phyloP scores from a whole-genome alignment of 2,329 filamentous ascomycete genomes.

The Pleoardoris graminearum region DNA sequence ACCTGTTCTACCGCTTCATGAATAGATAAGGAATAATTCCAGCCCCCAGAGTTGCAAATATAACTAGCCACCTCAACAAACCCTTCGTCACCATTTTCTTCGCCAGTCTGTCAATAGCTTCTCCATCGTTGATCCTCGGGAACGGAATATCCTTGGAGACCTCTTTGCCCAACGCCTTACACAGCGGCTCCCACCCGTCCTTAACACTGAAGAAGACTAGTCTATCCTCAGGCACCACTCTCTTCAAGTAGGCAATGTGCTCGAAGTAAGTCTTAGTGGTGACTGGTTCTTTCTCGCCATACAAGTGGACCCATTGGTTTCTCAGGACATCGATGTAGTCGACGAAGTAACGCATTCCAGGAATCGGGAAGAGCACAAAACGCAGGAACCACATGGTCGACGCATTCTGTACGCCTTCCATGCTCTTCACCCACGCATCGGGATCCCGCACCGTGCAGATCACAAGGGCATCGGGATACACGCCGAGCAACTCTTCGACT shows the following conservation, averaged over 20 bases:
- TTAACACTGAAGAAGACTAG: constrained; percentile 17
- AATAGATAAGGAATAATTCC: neutral
- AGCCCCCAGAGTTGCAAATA: constrained; percentile 14
- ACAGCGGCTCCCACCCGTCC: constrained; percentile 19
- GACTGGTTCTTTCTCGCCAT: neutral
- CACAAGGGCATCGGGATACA: constrained; percentile 56
- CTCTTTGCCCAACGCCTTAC: constrained; percentile 14
- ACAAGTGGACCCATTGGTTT: constrained; percentile 8
- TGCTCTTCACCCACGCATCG: constrained; percentile 28
- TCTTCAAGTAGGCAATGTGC: constrained; percentile 15
- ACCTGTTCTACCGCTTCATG: too few species aligned
- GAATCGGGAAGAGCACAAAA: constrained; percentile 23
- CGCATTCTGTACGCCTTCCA: constrained; percentile 13
- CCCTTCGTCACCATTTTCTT: constrained; percentile 20
- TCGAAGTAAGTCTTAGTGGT: constrained; percentile 2
- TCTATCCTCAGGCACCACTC: constrained; percentile 15
- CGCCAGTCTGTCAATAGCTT: constrained; percentile 25
- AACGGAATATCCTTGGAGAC: constrained; percentile 20
- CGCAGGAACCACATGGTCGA: constrained; percentile 22
- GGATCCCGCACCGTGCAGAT: constrained; percentile 39
- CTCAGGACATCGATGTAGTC: constrained; percentile 20
- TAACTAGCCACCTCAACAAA: constrained; percentile 39
- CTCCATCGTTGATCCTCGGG: constrained; percentile 27
- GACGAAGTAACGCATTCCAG: constrained; percentile 3
- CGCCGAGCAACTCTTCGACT: constrained; percentile 51